phyloP scores from a whole-genome alignment of 441 rosid genomes.

The Pelargonium fulgidum region DNA sequence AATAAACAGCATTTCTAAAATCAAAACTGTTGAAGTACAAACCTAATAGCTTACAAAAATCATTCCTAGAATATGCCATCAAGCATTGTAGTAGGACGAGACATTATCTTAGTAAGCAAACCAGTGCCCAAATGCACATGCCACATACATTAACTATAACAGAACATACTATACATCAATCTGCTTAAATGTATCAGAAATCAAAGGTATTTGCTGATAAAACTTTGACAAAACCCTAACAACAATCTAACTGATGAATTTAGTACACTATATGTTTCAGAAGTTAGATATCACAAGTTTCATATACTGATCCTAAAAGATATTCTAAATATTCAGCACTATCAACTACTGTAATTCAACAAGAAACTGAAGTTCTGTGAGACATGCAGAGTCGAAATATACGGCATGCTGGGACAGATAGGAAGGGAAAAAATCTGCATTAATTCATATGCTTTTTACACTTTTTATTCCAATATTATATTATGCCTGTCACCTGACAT shows the following conservation, averaged over 20 bases:
- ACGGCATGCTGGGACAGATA: background rate
- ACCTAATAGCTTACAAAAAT: slow-evolving; percentile 5
- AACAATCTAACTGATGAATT: background rate
- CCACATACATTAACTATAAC: background rate
- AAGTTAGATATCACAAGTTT: background rate
- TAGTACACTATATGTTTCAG: background rate
- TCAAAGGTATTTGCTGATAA: background rate
- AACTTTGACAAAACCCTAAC: background rate
- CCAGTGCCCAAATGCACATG: no score
- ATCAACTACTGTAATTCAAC: slow-evolving; percentile 3
- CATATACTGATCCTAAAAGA: background rate
- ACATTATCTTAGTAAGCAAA: no score
- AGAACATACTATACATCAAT: background rate
- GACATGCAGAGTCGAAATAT: background rate
- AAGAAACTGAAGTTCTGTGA: background rate
- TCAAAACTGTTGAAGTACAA: background rate
- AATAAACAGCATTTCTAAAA: background rate
- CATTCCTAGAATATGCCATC: slow-evolving; percentile 3
- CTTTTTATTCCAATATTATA: background rate
- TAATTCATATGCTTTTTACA: background rate
- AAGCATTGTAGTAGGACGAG: background rate
- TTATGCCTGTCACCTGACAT: background rate
- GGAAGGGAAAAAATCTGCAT: background rate
- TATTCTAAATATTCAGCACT: background rate
- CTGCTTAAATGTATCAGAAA: background rate